Evolutionary conservation across 1,139 yeast genomes (phyloP).

Genomic region (Saccharomyces pastorianus): DNA sequence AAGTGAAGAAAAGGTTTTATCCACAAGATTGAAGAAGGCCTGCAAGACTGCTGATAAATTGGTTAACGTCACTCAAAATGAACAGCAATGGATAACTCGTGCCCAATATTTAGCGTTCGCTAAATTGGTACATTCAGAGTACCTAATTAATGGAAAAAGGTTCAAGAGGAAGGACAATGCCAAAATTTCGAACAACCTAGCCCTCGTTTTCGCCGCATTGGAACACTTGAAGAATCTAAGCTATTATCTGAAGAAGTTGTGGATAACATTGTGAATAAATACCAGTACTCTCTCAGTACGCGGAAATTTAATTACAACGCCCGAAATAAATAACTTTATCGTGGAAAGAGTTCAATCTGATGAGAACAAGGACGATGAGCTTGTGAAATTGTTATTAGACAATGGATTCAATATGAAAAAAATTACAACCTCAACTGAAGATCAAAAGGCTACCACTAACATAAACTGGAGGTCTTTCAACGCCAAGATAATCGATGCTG

Average conservation of each 20-base stretch:
- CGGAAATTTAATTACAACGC: conserved; percentile 16
- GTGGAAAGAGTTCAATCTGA: conserved; percentile 10
- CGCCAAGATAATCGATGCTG: conserved; percentile 66
- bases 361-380: conserved; percentile 33
- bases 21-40: conserved; percentile 64
- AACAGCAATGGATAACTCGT: conserved; percentile 31
- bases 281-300: conserved; percentile 25
- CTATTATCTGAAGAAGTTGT: conserved; percentile 12
- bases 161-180: conserved; percentile 44
- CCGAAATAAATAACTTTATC: conserved; percentile 21
- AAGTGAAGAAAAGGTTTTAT: conserved; percentile 42
- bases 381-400: conserved; percentile 40
- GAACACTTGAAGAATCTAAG: conserved; percentile 13
- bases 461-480: conserved; percentile 67
- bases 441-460: conserved; percentile 29
- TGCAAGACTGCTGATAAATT: conserved; percentile 40
- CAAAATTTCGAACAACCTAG: conserved; percentile 20
- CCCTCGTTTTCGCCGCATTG: conserved; percentile 22
- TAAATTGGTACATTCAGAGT: conserved; percentile 51
- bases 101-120: conserved; percentile 56
- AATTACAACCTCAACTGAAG: conserved; percentile 19
- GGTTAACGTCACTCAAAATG: conserved; percentile 37
- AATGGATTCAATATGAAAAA: conserved; percentile 23
- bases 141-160: conserved; percentile 34
- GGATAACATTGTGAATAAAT: conserved; percentile 20